A percentile compares a stretch with the other conserved stretches of the same genome.
Evolutionary conservation across 257 asterid species (phyloP).

Genomic region (Ballota nigra): DNA sequence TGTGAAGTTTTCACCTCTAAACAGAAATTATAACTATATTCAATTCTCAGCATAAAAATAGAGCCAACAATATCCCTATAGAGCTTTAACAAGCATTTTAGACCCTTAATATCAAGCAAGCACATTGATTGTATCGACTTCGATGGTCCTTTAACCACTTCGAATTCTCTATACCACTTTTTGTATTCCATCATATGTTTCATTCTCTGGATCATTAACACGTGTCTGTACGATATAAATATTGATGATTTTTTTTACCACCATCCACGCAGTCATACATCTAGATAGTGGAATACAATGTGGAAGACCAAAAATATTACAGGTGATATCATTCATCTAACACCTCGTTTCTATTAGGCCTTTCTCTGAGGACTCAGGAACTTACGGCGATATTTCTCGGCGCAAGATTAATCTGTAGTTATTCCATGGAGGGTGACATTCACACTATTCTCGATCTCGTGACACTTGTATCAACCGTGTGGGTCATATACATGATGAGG

Average conservation of each 20-base stretch:
- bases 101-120: background rate
- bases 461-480: constrained; percentile 78
- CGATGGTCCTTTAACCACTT: background rate
- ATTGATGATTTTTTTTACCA: no score
- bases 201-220: no score
- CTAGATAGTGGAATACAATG: no score
- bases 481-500: constrained; percentile 89
- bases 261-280: no score
- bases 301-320: no score
- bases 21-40: background rate
- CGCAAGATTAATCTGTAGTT: constrained; percentile 65
- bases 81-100: background rate
- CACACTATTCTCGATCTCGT: constrained; percentile 80
- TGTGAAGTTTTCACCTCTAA: background rate
- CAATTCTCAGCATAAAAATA: background rate
- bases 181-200: no score
- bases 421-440: constrained; percentile 72
- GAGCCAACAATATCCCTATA: background rate
- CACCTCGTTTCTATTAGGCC: constrained; percentile 40
- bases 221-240: no score
- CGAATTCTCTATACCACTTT: no score
- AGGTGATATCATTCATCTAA: background rate
- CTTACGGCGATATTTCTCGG: constrained; percentile 81
- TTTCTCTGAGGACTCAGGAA: constrained; percentile 87
- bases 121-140: background rate